phyloP scores from a whole-genome alignment of 305 asterid genomes.

The Fraxinus angustifolia region DNA sequence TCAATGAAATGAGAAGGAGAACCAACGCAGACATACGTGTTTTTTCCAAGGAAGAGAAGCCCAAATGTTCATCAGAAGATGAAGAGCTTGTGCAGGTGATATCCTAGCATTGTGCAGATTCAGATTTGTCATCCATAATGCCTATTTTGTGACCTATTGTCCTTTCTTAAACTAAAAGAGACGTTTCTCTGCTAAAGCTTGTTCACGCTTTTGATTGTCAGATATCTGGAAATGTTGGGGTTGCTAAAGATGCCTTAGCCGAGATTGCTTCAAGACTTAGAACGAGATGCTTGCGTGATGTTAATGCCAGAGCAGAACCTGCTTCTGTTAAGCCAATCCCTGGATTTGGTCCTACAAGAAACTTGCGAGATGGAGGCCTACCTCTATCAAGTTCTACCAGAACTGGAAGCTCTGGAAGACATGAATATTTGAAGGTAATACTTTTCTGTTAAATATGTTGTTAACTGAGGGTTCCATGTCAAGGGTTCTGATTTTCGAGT shows the following conservation, averaged over 20 bases:
- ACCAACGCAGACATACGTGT: conserved; percentile 79
- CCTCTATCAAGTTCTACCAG: conserved; percentile 33
- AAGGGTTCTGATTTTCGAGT: not conserved
- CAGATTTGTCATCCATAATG: conserved; percentile 5
- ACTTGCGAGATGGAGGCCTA: conserved; percentile 37
- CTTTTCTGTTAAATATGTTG: conserved; percentile 16
- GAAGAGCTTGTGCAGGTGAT: conserved; percentile 95
- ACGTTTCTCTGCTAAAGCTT: conserved; percentile 15
- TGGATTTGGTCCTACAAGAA: conserved; percentile 44
- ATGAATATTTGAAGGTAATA: conserved; percentile 47
- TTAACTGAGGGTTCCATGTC: not conserved
- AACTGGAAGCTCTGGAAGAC: conserved; percentile 57
- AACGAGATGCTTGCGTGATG: conserved; percentile 63
- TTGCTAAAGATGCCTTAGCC: conserved; percentile 73
- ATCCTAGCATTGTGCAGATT: conserved; percentile 15
- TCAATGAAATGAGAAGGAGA: conserved; percentile 87
- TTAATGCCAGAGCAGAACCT: conserved; percentile 46
- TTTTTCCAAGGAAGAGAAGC: conserved; percentile 65
- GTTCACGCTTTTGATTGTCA: conserved; percentile 30
- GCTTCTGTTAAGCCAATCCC: conserved; percentile 44
- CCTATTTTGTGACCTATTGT: not conserved
- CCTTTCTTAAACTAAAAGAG: conserved; percentile 10
- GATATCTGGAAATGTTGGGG: conserved; percentile 67
- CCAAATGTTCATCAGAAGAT: conserved; percentile 65
- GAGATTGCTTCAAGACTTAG: conserved; percentile 78